Conservation (phyloP, 768 basidiomycete species). For the Boletus bicolor region DNA sequence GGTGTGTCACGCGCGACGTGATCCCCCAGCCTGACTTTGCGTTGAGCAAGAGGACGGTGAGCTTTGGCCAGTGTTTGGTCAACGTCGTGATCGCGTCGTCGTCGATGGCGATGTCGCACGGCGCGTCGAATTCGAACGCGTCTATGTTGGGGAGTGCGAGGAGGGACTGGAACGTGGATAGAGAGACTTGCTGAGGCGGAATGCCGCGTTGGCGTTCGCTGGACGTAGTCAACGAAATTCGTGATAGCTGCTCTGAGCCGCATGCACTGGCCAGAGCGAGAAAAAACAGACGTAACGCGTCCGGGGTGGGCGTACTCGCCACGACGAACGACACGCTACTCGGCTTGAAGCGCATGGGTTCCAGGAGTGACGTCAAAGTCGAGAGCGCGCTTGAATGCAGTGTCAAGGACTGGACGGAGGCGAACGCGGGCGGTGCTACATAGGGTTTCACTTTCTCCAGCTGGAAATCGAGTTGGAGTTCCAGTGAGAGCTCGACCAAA, state of each 20-base stretch:
- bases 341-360: slow-evolving; percentile 19
- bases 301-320: slow-evolving; percentile 4
- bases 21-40: slow-evolving; percentile 18
- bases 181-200: slow-evolving; percentile 1
- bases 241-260: neutral
- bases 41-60: slow-evolving; percentile 17
- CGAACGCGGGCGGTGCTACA: slow-evolving; percentile 17
- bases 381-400: slow-evolving; percentile 11
- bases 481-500: slow-evolving; percentile 15
- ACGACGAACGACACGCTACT: slow-evolving; percentile 15
- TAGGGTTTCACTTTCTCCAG: slow-evolving; percentile 11
- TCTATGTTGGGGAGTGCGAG: slow-evolving; percentile 12
- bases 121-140: slow-evolving; percentile 15
- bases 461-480: slow-evolving; percentile 13
- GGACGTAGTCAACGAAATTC: slow-evolving; percentile 10
- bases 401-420: slow-evolving; percentile 8
- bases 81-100: slow-evolving; percentile 19
- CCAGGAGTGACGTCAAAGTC: slow-evolving; percentile 19
- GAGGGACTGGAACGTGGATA: slow-evolving; percentile 20
- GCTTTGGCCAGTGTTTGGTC: slow-evolving; percentile 20
- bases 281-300: slow-evolving; percentile 23
- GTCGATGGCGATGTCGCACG: slow-evolving; percentile 20
- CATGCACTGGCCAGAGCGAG: slow-evolving; percentile 17
- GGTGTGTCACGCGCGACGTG: slow-evolving; percentile 17
- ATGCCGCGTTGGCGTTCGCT: neutral